Conservation (phyloP, 2,329 filamentous ascomycete species). For the Fusarium coicis region DNA sequence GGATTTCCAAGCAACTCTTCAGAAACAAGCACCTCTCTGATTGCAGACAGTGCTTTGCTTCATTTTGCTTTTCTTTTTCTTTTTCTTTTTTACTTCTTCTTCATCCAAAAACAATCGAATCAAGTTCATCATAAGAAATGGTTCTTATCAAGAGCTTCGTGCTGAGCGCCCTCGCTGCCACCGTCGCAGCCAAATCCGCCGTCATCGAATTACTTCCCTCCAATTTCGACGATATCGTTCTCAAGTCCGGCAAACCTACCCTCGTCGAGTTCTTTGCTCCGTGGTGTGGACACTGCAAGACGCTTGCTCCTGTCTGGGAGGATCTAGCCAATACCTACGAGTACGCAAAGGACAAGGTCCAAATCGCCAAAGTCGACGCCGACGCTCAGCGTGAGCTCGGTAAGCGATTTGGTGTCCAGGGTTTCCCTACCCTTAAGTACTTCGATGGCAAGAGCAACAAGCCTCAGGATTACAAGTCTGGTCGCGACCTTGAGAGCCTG, state of each 20-base stretch:
- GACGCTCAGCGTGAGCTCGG: conserved; percentile 88
- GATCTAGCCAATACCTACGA: conserved; percentile 83
- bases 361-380: conserved; percentile 95
- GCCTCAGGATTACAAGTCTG: conserved; percentile 86
- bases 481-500: conserved; percentile 88
- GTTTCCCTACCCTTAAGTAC: conserved; percentile 97
- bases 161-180: conserved; percentile 64
- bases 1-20: conserved; percentile 42
- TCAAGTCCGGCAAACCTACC: conserved; percentile 92
- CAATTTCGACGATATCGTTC: conserved; percentile 92
- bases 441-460: conserved; percentile 94
- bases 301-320: conserved; percentile 92
- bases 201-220: conserved; percentile 89
- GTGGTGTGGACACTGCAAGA: conserved; percentile 99
- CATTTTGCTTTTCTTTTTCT: background rate
- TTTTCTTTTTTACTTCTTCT: background rate
- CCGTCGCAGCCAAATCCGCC: conserved; percentile 76
- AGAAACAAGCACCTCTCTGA: conserved; percentile 24
- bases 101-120: background rate
- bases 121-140: conserved; percentile 53
- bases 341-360: conserved; percentile 76
- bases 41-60: conserved; percentile 20
- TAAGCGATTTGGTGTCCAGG: conserved; percentile 87
- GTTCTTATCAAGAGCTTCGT: conserved; percentile 70
- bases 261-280: conserved; percentile 98